These are phyloP conservation scores for Saposhnikovia divaricata DNA, from an alignment of 129 eudicot genomes.

Conservation along the genomic window DNA sequence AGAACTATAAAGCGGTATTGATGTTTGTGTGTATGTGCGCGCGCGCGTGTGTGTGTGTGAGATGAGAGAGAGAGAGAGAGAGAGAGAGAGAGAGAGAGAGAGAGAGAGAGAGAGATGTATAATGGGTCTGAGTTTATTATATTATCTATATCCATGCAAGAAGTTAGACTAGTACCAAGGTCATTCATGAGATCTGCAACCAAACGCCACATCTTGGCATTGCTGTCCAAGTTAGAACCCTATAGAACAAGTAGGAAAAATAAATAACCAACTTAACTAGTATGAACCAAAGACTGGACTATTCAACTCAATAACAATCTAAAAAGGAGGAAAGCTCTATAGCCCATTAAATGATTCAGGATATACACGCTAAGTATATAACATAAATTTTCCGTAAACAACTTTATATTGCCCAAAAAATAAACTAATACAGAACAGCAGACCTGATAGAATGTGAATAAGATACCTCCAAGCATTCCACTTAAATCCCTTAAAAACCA, in stretches of 20 bases:
- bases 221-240: conserved; percentile 95
- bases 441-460: conserved; percentile 94
- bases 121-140: not conserved
- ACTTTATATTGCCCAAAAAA: not conserved
- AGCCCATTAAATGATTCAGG: not conserved
- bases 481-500: conserved; percentile 98
- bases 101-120: not conserved
- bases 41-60: not conserved
- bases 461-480: conserved; percentile 95
- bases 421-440: not conserved
- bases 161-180: conserved; percentile 51
- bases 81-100: not conserved
- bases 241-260: conserved; percentile 23
- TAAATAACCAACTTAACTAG: not conserved
- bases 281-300: conserved; percentile 8
- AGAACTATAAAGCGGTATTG: not conserved
- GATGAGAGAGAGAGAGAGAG: not conserved
- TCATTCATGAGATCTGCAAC: conserved; percentile 99
- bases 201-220: conserved; percentile 99
- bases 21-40: not conserved
- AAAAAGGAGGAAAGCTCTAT: not conserved
- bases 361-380: not conserved
- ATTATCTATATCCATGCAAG: not conserved
- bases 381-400: not conserved
- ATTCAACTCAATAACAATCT: not conserved